Evolutionary conservation across 1,139 yeast species (phyloP), one percentile per base, ranked within the genome.

Genomic region (Hyphopichia khmerensis): DNA sequence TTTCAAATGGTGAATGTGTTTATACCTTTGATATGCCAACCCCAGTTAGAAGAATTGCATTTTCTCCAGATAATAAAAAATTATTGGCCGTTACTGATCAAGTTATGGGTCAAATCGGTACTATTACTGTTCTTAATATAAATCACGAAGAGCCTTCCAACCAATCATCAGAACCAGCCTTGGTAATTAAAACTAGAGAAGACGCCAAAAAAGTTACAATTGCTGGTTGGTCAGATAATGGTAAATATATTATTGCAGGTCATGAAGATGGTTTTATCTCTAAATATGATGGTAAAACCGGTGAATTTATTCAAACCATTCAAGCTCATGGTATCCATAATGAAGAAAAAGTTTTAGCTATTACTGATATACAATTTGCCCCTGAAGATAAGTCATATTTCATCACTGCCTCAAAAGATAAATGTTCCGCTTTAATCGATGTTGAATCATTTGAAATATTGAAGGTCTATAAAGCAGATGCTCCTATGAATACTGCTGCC

Each of bases 401-500:
- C 65, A 80, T 95, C 62, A 90, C 97, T 17, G 75, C 97, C 3
- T 89, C 97, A 42, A 89, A 93, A 69, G 99, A 93, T 72, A 88
- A 90, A 71, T 77, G 85, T 47, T 87, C 97, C n/a, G 75, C 79
- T 49, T 73, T 95, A 52, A 73, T 87, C 44, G 95, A 88, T 59
- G 87, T 87, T 36, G 95, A 87, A 51, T 77, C 84, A 36, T 75
- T 93, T 49, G 78, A 82, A 49, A 64, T 84, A 43, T 67, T 88
- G 65, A 90, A 91, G 69, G 83, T 81, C 23, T 93, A 77, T 67
- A 80, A 77, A 56, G 86, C 96, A 8, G 97, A 90, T 64, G 91
- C 96, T 40, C 97, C 99, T 45, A 79, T 95, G 79, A 95, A 95
- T 73, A 82, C 96, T 30, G 99, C 98, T 23, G 86, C 96, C 50